A percentile compares a stretch with the other conserved stretches of the same genome.
phyloP scores from a whole-genome alignment of 2,329 filamentous ascomycete species.

The Botrytis sinoallii region DNA sequence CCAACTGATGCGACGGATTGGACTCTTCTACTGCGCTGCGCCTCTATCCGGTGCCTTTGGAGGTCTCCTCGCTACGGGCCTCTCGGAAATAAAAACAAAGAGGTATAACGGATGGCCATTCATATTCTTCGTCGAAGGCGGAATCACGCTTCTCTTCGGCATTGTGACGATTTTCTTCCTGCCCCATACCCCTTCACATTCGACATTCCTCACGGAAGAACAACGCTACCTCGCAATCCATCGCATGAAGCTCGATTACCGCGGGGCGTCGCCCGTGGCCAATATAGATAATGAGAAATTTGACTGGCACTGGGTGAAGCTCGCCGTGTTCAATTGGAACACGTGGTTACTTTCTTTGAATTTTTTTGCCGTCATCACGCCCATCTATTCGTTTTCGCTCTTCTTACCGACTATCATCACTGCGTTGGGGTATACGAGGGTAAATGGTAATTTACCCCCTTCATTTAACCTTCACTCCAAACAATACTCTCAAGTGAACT shows the following conservation, averaged over 20 bases:
- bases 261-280: not conserved
- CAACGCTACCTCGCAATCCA: conserved; percentile 9
- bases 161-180: conserved; percentile 6
- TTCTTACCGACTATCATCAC: conserved; percentile 44
- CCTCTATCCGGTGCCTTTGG: conserved; percentile 77
- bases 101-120: conserved; percentile 17
- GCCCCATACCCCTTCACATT: conserved; percentile 17
- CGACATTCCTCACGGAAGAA: conserved; percentile 8
- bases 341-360: conserved; percentile 14
- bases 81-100: conserved; percentile 25
- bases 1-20: conserved; percentile 79
- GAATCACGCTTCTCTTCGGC: conserved; percentile 10
- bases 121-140: conserved; percentile 19
- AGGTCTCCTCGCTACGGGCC: conserved; percentile 59
- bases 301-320: conserved; percentile 18
- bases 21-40: conserved; percentile 82
- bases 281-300: conserved; percentile 17
- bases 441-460: not conserved
- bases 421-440: conserved; percentile 52
- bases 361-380: conserved; percentile 15
- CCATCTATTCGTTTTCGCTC: conserved; percentile 42
- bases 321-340: conserved; percentile 17
- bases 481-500: not conserved
- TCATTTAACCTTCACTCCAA: not conserved
- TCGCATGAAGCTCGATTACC: conserved; percentile 18